Conservation (phyloP, 805 yeast genomes). For the Suhomyces sp. region DNA sequence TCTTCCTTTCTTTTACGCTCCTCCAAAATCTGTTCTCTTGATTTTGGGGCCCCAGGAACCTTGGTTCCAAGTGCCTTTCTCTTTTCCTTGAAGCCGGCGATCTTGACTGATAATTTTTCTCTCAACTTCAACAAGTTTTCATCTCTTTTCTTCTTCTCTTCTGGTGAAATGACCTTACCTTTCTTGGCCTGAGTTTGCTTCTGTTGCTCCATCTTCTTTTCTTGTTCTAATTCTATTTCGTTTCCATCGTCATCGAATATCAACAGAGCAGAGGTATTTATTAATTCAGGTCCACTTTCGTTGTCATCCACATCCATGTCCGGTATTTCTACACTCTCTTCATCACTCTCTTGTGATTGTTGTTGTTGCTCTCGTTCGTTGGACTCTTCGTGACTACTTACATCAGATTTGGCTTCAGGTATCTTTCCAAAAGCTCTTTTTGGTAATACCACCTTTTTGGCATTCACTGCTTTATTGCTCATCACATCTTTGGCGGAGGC, state of each 20-base stretch:
- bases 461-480: conserved; percentile 52
- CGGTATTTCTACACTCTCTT: conserved; percentile 7
- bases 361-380: conserved; percentile 16
- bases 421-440: conserved; percentile 10
- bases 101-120: conserved; percentile 74
- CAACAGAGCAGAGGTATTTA: conserved; percentile 25
- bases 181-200: conserved; percentile 19
- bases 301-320: conserved; percentile 22
- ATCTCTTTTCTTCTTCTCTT: conserved; percentile 48
- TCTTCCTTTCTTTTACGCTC: conserved; percentile 55
- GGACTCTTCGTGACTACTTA: conserved; percentile 12
- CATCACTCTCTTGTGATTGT: conserved; percentile 11
- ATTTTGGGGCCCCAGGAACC: conserved; percentile 75
- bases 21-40: conserved; percentile 75
- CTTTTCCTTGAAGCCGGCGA: conserved; percentile 64
- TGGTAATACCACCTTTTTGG: conserved; percentile 47
- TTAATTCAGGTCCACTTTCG: conserved; percentile 10
- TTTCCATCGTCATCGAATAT: conserved; percentile 76
- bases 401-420: conserved; percentile 7
- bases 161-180: conserved; percentile 35
- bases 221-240: conserved; percentile 57
- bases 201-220: conserved; percentile 39
- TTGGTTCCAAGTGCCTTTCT: conserved; percentile 92
- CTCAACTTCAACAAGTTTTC: conserved; percentile 65
- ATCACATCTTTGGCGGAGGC: conserved; percentile 61